Conservation (phyloP, 768 basidiomycete species). For the Pisolithus orientalis region DNA sequence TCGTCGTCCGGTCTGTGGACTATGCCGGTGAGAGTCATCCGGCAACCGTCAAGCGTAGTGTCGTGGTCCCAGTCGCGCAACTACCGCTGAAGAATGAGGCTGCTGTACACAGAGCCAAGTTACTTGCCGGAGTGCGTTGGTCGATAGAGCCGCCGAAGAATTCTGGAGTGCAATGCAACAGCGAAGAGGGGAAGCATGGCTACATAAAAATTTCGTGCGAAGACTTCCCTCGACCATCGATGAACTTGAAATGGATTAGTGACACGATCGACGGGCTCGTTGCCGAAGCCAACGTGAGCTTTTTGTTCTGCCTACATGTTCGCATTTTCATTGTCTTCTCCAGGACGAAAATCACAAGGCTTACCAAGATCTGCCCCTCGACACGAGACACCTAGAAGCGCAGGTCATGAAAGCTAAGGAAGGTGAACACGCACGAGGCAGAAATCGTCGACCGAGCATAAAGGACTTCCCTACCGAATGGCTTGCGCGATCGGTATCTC, state of each 20-base stretch:
- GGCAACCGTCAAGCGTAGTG: constrained; percentile 58
- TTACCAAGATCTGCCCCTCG: constrained; percentile 69
- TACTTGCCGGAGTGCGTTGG: constrained; percentile 89
- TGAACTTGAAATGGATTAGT: constrained; percentile 94
- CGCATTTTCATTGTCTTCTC: constrained; percentile 6
- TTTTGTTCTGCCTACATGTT: background rate
- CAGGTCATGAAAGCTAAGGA: constrained; percentile 66
- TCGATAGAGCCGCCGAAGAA: constrained; percentile 65
- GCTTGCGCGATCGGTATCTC: constrained; percentile 41
- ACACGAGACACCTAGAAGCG: constrained; percentile 72
- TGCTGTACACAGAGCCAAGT: constrained; percentile 78
- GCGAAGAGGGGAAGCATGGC: constrained; percentile 54
- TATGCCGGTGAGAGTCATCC: constrained; percentile 78
- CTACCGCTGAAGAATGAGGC: constrained; percentile 59
- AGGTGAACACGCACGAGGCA: constrained; percentile 59
- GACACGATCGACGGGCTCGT: constrained; percentile 78
- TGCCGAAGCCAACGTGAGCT: constrained; percentile 78
- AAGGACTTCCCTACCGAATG: constrained; percentile 83
- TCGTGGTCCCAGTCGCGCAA: constrained; percentile 68
- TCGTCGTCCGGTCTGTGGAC: constrained; percentile 68
- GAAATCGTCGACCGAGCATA: constrained; percentile 56
- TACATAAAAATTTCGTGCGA: constrained; percentile 91
- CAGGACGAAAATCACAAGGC: constrained; percentile 31
- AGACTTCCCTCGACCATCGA: constrained; percentile 69
- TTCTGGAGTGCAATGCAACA: constrained; percentile 45